Percentiles rank a stretch among this genome's conserved stretches.
Evolutionary conservation across 441 rosid genomes (phyloP).

Genomic region (Hura crepitans): DNA sequence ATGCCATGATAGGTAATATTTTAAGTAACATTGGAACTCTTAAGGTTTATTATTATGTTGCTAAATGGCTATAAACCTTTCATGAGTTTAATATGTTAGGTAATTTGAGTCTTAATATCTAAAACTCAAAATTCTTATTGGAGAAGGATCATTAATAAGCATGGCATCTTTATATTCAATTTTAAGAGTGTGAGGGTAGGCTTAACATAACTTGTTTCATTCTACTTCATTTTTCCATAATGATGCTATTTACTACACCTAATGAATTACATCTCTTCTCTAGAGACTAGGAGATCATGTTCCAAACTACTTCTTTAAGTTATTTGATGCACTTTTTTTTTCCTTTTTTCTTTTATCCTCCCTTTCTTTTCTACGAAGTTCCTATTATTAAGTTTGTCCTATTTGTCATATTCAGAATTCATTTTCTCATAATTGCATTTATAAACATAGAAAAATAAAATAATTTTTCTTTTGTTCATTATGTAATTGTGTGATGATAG

Average conservation of each 20-base stretch:
- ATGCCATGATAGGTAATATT: conserved; percentile 60
- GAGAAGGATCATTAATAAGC: too few species aligned
- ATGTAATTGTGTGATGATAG: conserved; percentile 32
- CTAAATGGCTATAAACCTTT: conserved; percentile 3
- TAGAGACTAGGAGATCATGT: conserved; percentile 84
- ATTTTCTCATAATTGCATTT: not conserved
- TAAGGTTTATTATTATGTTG: conserved; percentile 14
- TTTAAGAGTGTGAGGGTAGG: conserved; percentile 81
- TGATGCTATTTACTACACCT: conserved; percentile 19
- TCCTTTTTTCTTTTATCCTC: not conserved
- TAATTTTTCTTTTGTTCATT: conserved; percentile 12
- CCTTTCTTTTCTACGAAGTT: not conserved
- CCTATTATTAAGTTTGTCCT: not conserved
- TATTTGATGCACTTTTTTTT: conserved; percentile 3
- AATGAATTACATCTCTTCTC: conserved; percentile 21
- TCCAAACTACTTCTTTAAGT: conserved; percentile 91
- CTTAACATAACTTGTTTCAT: not conserved
- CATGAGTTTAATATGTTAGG: conserved; percentile 21
- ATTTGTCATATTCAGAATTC: not conserved
- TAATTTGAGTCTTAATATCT: conserved; percentile 29
- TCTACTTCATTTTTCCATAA: conserved; percentile 12
- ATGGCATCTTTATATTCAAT: conserved; percentile 75
- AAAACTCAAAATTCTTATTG: conserved; percentile 32
- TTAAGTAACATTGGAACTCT: not conserved
- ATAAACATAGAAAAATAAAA: not conserved